These are phyloP conservation scores for Nyctanthes arbortristis DNA, from an alignment of 257 asterid species.

Conservation along the genomic window DNA sequence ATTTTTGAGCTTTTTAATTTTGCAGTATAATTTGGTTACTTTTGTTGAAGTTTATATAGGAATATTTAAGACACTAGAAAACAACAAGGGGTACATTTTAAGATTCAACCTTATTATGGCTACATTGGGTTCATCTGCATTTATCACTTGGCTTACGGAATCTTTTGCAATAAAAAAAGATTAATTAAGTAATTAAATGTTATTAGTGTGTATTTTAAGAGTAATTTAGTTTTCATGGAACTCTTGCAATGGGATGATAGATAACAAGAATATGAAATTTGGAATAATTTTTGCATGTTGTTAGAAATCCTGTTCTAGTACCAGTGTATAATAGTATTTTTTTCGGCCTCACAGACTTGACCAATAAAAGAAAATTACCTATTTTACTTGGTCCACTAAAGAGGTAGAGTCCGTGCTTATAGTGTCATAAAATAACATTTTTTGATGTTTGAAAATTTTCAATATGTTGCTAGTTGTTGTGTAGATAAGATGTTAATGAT, in stretches of 20 bases:
- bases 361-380: too few species aligned
- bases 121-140: conserved; percentile 16
- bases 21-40: not conserved
- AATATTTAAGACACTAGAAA: too few species aligned
- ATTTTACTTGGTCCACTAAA: too few species aligned
- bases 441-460: too few species aligned
- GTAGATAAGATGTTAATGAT: too few species aligned
- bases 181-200: not conserved
- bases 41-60: conserved; percentile 27
- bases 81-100: too few species aligned
- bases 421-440: too few species aligned
- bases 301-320: too few species aligned
- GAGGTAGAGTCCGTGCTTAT: too few species aligned
- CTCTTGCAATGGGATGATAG: not conserved
- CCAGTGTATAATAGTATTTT: too few species aligned
- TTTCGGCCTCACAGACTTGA: too few species aligned
- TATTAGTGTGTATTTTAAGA: not conserved
- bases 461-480: too few species aligned
- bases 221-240: not conserved
- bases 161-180: not conserved
- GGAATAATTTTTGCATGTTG: not conserved
- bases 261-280: not conserved
- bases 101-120: conserved; percentile 2
- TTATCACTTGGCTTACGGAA: not conserved
- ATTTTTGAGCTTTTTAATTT: conserved; percentile 10